Base-by-base conservation (phyloP, 192 early-diverging fungal species). In the Ambispora gerdemannii region DNA sequence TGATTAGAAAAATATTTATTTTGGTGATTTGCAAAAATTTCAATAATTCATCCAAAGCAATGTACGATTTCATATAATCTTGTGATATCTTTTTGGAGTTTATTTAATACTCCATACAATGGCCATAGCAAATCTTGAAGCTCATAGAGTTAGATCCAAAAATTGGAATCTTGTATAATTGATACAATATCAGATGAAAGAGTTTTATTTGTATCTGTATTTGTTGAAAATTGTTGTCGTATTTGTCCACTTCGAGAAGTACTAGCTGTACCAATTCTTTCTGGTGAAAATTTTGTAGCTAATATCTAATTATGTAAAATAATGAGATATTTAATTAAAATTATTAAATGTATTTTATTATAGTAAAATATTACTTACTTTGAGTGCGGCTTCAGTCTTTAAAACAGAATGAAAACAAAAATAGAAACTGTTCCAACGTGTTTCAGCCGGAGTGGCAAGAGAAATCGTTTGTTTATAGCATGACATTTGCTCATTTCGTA, bases 341-440 rank as follows among this genome's bases (percentile, higher is more conserved):
- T 43, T 43, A 43, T 43, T 43, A 43, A 10, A 43, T 43, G 15
- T 43, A 43, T 43, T 43, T 43, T 43, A 43, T 43, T 43, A 10
- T 10, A 10, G 15, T 10, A 10, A 34, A 62, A 38, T 34, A 35
- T 32, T 32, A 62, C 19, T 61, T 61, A 61, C 32, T 33, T 61
- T 61, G 19, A 61, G 31, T 33, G 19, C 59, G 19, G 8, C 4
- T 61, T 61, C 19, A 33, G 59, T 61, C 35, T 61, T 61, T 20
- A 61, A 61, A 19, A 61, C 8, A 61, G 15, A 33, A 33, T 61
- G 24, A 56, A 56, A 27, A 25, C 24, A 61, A 61, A 61, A 61
- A 33, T 61, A 61, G 35, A 33, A 61, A 35, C 34, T 62, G n/a
- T 62, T 62, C n/a, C n/a, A 62, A 33, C 22, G n/a, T 62, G 22